These are phyloP conservation scores for Pichia deserticola DNA, from an alignment of 805 yeast species.

Conservation along the genomic window DNA sequence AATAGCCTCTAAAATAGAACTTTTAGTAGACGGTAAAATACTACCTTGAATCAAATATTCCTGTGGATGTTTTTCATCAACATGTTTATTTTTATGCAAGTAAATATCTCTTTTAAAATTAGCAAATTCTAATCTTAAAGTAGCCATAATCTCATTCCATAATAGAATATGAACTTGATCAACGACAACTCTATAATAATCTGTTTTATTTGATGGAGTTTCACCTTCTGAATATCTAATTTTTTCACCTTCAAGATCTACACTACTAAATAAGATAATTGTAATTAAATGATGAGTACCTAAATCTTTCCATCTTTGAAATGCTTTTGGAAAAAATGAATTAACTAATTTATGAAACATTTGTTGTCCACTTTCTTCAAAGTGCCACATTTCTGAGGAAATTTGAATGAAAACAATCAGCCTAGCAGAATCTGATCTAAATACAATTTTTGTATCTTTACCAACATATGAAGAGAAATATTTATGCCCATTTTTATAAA, in stretches of 20 bases:
- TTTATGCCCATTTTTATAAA: conserved; percentile 61
- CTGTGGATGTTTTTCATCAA: conserved; percentile 28
- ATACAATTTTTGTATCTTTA: conserved; percentile 67
- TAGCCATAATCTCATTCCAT: conserved; percentile 91
- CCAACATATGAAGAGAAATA: conserved; percentile 73
- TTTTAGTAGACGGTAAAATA: conserved; percentile 80
- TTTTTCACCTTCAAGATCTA: conserved; percentile 42
- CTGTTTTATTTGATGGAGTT: conserved; percentile 55
- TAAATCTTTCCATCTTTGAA: conserved; percentile 77
- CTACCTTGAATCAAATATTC: conserved; percentile 47
- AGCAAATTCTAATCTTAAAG: conserved; percentile 76
- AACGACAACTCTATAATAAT: conserved; percentile 88
- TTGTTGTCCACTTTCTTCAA: conserved; percentile 93
- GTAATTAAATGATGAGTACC: conserved; percentile 90
- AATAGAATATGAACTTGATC: conserved; percentile 84
- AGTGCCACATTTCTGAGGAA: conserved; percentile 96
- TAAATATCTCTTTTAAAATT: conserved; percentile 70
- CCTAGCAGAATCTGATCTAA: conserved; percentile 86
- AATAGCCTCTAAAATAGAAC: conserved; percentile 82
- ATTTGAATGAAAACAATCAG: conserved; percentile 79
- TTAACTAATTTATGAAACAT: conserved; percentile 88
- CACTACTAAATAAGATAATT: conserved; percentile 78
- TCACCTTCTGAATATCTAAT: conserved; percentile 61
- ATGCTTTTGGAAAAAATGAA: conserved; percentile 84
- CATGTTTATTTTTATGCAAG: conserved; percentile 32